phyloP scores from a whole-genome alignment of 2,329 filamentous ascomycete genomes.

The Calonectria hawksworthii region DNA sequence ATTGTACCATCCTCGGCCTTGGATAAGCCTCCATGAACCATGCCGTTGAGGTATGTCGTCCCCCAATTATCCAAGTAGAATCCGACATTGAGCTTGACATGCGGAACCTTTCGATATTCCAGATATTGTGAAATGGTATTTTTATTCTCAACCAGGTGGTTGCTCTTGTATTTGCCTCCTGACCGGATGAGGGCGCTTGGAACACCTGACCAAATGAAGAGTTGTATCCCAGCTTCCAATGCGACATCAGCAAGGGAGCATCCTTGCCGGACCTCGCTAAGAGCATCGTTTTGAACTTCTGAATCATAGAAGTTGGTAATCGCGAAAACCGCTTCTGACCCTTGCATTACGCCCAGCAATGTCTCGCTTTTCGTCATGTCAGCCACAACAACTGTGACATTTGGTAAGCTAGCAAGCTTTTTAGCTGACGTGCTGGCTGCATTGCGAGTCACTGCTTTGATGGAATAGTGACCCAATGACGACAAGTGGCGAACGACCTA shows the following conservation, averaged over 20 bases:
- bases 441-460: neutral
- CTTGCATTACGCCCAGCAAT: neutral
- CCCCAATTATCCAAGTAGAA: slow-evolving; percentile 4
- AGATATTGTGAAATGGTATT: neutral
- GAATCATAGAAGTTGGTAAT: slow-evolving; percentile 8
- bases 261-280: neutral
- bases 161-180: neutral
- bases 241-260: neutral
- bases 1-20: neutral
- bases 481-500: neutral
- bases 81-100: neutral
- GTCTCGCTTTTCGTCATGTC: neutral
- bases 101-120: neutral
- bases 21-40: neutral
- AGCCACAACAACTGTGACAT: neutral
- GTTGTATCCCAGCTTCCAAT: neutral
- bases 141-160: neutral
- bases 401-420: neutral
- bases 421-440: neutral
- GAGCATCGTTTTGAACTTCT: neutral
- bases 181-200: neutral
- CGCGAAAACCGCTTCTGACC: neutral
- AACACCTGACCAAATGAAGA: neutral
- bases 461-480: neutral
- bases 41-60: neutral